Evolutionary conservation across 2,329 filamentous ascomycete species (phyloP), one percentile per base, ranked within the genome.

Genomic region (Fusarium veterinarium): DNA sequence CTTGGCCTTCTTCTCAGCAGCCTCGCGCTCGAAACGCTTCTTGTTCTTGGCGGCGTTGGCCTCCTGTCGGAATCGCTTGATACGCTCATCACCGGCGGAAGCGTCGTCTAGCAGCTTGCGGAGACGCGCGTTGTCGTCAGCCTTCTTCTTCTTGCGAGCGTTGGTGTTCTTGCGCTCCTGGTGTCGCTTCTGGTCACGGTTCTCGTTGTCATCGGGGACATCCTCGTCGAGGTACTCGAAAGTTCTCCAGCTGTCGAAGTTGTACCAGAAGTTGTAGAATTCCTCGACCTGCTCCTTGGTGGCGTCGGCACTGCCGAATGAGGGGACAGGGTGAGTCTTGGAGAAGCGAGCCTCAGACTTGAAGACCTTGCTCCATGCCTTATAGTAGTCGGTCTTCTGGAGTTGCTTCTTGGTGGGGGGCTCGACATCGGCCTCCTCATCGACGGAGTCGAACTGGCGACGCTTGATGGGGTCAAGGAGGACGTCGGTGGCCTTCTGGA

Each of bases 231-330:
- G 93, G 84, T 99, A 99, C 86, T 99, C 96, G 79, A 99, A 99
- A 6, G 93, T 91, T 70, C 96, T 90, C 96, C 96, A 99, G 83
- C 93, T 96, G 88, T 99, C 96, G 79, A 99, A 97, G 89, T 95
- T 97, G 89, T 98, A 99, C 92, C 93, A 99, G 88, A 98, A 99
- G 89, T 99, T 97, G 90, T 99, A 99, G 84, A 99, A 99, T 60
- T 88, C 87, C 81, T 98, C 95, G 51, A 99, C 96, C 13, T 97
- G 92, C 80, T 97, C 93, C 84, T 95, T 93, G 78, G 90, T 90
- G 80, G 93, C 92, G 75, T 97, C 92, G 74, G 94, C 93, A 80
- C 94, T 89, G 71, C 96, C 96, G 65, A 99, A 91, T 77, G 88
- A 85, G 10, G 96, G 97, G 6, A 98, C 96, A 11, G 95, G 95